Base-by-base conservation (phyloP, 108 stramenopile genomes). In the Poteriospumella lacustris region DNA sequence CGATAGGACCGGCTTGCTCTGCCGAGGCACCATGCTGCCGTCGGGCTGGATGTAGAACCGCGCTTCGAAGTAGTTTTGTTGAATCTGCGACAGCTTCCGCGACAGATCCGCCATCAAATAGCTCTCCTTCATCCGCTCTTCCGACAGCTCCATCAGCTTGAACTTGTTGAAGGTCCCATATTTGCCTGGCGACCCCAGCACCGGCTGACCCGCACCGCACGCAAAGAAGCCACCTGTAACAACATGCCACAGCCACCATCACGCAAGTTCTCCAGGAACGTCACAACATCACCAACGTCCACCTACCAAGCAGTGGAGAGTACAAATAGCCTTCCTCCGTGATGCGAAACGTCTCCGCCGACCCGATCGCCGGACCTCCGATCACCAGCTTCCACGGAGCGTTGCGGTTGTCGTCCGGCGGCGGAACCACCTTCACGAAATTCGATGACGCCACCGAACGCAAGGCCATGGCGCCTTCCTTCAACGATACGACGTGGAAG, bases 321-420 rank as follows among this genome's bases (percentile, higher is more conserved):
- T 67, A 67, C 12, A 67, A 19, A 67, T 67, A 67, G 9, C 64
- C 64, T 40, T 67, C 64, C 9, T 15, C 19, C 9, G 19, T 40
- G 12, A 67, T 12, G 31, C 64, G 76, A 15, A 76, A 76, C 28
- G 42, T 29, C 76, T 76, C 76, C 26, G 76, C 76, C 19, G 47
- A 1, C 0, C 76, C 76, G 5, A 43, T 0, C 1, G 42, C 42
- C 19, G 59, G 41, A 0, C 1, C 1, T 3, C 44, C 58, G 19
- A 59, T 15, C 59, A 39, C 58, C 2, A 76, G n/a, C 0, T n/a
- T 59, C 76, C 76, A 76, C 1, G 76, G 76, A 29, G 40, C 26
- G 41, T 42, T 26, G 38, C 41, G 42, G 2, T 0, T 33, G 5
- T 36, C 76, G n/a, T 29, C n/a, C 5, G 34, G 42, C 1, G 58